phyloP scores from a whole-genome alignment of 2,329 filamentous ascomycete species.

The Trichoderma simmonsii region DNA sequence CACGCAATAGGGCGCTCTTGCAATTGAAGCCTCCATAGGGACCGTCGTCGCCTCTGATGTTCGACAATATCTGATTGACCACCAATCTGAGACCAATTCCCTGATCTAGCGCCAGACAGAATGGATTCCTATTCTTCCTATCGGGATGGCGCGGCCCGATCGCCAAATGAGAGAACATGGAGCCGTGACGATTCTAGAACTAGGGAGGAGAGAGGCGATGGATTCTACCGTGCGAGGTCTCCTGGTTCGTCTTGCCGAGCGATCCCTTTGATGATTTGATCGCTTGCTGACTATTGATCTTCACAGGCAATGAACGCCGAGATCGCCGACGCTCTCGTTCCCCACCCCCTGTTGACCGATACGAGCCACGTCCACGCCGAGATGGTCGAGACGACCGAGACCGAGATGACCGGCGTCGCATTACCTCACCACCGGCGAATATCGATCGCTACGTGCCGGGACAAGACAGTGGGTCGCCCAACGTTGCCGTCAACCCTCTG shows the following conservation, averaged over 20 bases:
- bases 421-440: conserved; percentile 62
- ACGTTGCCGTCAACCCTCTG: conserved; percentile 59
- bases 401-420: conserved; percentile 60
- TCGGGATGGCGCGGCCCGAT: conserved; percentile 51
- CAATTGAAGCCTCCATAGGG: conserved; percentile 20
- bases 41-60: conserved; percentile 10
- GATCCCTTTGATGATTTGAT: background rate
- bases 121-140: conserved; percentile 57
- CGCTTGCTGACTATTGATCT: background rate
- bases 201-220: conserved; percentile 55
- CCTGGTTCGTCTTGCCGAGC: conserved; percentile 57
- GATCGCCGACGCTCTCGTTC: conserved; percentile 67
- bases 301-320: conserved; percentile 54
- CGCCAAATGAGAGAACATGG: conserved; percentile 53
- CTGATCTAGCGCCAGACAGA: conserved; percentile 11
- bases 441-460: conserved; percentile 85
- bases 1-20: conserved; percentile 46
- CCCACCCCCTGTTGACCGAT: conserved; percentile 68
- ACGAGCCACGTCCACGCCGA: conserved; percentile 67
- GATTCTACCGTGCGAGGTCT: conserved; percentile 64
- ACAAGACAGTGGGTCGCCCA: conserved; percentile 54
- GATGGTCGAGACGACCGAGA: conserved; percentile 59
- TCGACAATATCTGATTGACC: background rate
- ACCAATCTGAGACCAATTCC: background rate
- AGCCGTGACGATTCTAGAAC: conserved; percentile 50